Base-by-base conservation (phyloP, 176 grass and related monocot species). In the Juncus inflexus region DNA sequence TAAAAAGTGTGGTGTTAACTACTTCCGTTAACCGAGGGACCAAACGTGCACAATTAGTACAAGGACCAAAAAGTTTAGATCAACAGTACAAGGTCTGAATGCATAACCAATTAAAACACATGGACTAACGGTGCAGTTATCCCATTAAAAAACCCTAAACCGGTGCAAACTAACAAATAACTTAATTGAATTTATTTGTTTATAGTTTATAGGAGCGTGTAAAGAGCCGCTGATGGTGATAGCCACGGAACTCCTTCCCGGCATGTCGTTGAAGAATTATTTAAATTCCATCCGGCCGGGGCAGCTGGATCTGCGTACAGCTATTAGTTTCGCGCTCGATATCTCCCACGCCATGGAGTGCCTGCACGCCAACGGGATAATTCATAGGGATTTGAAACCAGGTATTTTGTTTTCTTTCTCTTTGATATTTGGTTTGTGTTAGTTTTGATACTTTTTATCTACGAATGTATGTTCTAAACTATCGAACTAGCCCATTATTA, bases 211-310 rank as follows among this genome's bases (percentile, higher is more conserved):
- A 58, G 94, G 94, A 75, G 88, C 94, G 64, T 99, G 94, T 73
- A 99, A 99, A 77, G 94, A 99, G 50, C 94, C 94, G 60, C 58
- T 92, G 61, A 99, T 99, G 94, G 94, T 99, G 54, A 90, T 99
- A 67, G 94, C 89, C 12, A 99, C 88, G 3, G 94, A 99, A 47
- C 76, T 99, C 59, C 60, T 99, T 45, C 89, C 73, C 45, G 94
- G 94, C 71, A 90, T 87, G 66, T 99, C 94, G 19, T 60, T 99
- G 42, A 87, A 90, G 64, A 90, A 69, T 52, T 99, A 92, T 72
- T 74, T 99, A 82, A 71, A 83, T 60, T 89, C 77, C 77, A 80
- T 99, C 71, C 83, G 87, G 19, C 94, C 94, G 16, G 77, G 62
- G 40, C 77, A 80, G 64, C 76, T 90, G 62, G 94, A 92, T 40